Percentiles rank a stretch among this genome's conserved stretches.
phyloP scores from a whole-genome alignment of 2,329 filamentous ascomycete species.

The Colletotrichum eremochloae region DNA sequence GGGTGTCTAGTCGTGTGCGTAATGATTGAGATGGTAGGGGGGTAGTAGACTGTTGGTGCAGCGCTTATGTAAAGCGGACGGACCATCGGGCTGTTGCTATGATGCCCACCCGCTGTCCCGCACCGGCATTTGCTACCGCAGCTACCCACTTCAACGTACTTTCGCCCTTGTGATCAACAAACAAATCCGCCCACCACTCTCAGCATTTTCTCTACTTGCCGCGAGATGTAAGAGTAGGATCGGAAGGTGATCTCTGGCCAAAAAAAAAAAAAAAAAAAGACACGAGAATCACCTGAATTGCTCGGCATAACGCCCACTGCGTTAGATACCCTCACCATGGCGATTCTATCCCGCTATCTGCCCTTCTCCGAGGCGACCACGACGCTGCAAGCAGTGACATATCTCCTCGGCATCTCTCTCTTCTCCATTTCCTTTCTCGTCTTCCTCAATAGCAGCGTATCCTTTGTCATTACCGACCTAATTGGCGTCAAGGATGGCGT shows the following conservation, averaged over 20 bases:
- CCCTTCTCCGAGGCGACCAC: conserved; percentile 74
- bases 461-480: conserved; percentile 87
- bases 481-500: conserved; percentile 80
- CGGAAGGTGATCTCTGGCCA: conserved; percentile 30
- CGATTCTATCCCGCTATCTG: conserved; percentile 59
- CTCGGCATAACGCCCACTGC: conserved; percentile 23
- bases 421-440: conserved; percentile 92
- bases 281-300: conserved; percentile 34
- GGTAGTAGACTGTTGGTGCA: background rate
- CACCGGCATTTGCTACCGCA: conserved; percentile 28
- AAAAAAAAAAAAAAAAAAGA: background rate
- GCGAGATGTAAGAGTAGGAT: conserved; percentile 38
- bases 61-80: conserved; percentile 38
- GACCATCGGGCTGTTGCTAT: conserved; percentile 16
- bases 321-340: conserved; percentile 25
- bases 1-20: conserved; percentile 27
- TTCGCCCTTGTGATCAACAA: conserved; percentile 41
- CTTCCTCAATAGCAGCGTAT: conserved; percentile 87
- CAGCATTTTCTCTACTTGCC: conserved; percentile 10
- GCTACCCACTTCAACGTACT: conserved; percentile 17
- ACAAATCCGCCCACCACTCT: conserved; percentile 9
- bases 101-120: conserved; percentile 34
- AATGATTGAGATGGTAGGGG: conserved; percentile 5
- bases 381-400: conserved; percentile 74
- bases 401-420: conserved; percentile 84